Evolutionary conservation across 441 rosid genomes (phyloP).

Genomic region (Pelargonium fulgidum): DNA sequence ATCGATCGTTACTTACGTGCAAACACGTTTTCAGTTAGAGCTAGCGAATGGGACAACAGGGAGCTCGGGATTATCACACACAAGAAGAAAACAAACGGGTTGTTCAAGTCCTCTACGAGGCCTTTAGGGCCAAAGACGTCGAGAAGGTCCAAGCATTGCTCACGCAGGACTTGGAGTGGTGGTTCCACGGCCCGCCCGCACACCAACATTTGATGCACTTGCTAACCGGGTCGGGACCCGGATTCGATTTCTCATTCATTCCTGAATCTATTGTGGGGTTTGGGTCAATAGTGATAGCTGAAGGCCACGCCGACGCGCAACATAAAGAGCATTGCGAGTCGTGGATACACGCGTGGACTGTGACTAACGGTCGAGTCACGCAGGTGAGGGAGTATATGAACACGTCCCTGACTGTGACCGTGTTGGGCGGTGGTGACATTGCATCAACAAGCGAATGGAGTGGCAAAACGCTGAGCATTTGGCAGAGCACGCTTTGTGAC

Average conservation of each 20-base stretch:
- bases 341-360: constrained; percentile 77
- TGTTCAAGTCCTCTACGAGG: constrained; percentile 32
- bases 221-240: constrained; percentile 27
- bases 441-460: too few relatives aligned
- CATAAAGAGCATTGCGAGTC: constrained; percentile 23
- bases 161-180: constrained; percentile 41
- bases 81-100: constrained; percentile 18
- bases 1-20: too few relatives aligned
- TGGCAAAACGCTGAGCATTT: constrained; percentile 11
- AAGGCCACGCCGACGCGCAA: constrained; percentile 39
- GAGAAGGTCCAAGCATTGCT: constrained; percentile 28
- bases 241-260: constrained; percentile 21
- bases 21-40: too few relatives aligned
- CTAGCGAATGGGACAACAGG: too few relatives aligned
- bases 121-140: constrained; percentile 28
- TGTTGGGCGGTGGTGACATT: constrained; percentile 13
- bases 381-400: constrained; percentile 53
- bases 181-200: constrained; percentile 43
- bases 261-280: constrained; percentile 27
- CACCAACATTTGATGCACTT: constrained; percentile 38
- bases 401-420: constrained; percentile 32
- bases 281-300: constrained; percentile 53
- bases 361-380: constrained; percentile 50
- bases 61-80: too few relatives aligned
- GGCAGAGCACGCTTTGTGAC: constrained; percentile 37